Conservation (phyloP, 1,284 basidiomycete genomes). For the Ceraceosorus guamensis region DNA sequence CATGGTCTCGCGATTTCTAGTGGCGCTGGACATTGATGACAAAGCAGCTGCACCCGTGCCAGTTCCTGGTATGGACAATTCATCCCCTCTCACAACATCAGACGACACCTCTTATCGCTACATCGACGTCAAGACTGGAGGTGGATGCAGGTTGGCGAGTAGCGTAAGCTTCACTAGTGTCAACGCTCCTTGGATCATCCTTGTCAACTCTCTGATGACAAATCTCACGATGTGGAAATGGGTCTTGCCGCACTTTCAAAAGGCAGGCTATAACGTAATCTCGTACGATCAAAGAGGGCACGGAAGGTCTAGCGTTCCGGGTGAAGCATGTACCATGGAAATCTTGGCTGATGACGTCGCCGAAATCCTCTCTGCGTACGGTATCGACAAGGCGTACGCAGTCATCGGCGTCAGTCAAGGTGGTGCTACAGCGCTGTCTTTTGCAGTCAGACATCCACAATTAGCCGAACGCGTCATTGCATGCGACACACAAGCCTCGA, state of each 20-base stretch:
- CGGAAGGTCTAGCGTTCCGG: conserved; percentile 45
- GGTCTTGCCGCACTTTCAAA: conserved; percentile 43
- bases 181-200: conserved; percentile 47
- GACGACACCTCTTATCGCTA: conserved; percentile 15
- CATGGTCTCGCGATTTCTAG: conserved; percentile 51
- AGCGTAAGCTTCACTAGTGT: conserved; percentile 35
- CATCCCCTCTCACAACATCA: conserved; percentile 8
- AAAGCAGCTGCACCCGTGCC: conserved; percentile 24
- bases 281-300: conserved; percentile 52
- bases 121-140: conserved; percentile 19
- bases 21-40: conserved; percentile 51
- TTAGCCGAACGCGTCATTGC: conserved; percentile 45
- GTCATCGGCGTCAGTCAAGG: conserved; percentile 52
- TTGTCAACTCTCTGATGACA: conserved; percentile 52
- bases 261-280: conserved; percentile 49
- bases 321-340: conserved; percentile 46
- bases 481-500: conserved; percentile 51
- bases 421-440: conserved; percentile 50
- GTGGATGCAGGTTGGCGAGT: conserved; percentile 26
- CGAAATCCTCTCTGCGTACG: conserved; percentile 45
- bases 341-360: conserved; percentile 50
- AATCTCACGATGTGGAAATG: conserved; percentile 51
- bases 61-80: conserved; percentile 13
- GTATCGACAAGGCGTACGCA: conserved; percentile 37
- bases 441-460: conserved; percentile 47